Base-by-base conservation (phyloP, 306 rosid genomes). In the Trichosanthes cucumerina region DNA sequence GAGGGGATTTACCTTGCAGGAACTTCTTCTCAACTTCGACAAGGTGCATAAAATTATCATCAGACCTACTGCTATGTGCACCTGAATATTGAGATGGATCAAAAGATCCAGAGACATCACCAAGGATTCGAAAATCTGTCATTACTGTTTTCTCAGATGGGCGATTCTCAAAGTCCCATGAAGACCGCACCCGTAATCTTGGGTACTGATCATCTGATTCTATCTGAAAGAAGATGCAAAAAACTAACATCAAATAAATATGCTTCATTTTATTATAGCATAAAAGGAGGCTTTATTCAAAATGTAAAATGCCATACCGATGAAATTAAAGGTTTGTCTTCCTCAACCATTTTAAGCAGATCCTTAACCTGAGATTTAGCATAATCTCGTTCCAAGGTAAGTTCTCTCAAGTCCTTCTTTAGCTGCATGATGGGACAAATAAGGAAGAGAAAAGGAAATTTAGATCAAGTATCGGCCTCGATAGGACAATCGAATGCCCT, bases 301-400 rank as follows among this genome's bases (percentile, higher is more conserved):
- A 43, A 76, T 38, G 46, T 16, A n/a, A 56, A 21, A 36, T 50
- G 10, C 3, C 79, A 43, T 81, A 81, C 80, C 86, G 76, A 72
- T 68, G 82, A 84, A 36, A 44, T 26, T 76, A 86, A 79, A 79
- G 90, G 84, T 69, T 33, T 80, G 54, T 87, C 91, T 44, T 88
- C 93, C 80, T 78, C 91, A 41, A 87, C 83, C 79, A 79, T 89
- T 83, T 70, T 86, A 52, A 93, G 82, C 82, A 91, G 84, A 85
- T 91, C 94, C 86, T 85, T 91, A 46, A 93, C 88, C 86, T 88
- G 92, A 82, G 90, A 83, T 46, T 88, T 92, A 56, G 97, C 96
- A 82, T 83, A 81, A 81, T 96, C 94, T 23, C 88, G 86, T 83
- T 96, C 90, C 86, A 82, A 46, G 19, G 88, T 77, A 53, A 91